phyloP scores from a whole-genome alignment of 352 stramenopile genomes.

The Phytophthora ramorum region DNA sequence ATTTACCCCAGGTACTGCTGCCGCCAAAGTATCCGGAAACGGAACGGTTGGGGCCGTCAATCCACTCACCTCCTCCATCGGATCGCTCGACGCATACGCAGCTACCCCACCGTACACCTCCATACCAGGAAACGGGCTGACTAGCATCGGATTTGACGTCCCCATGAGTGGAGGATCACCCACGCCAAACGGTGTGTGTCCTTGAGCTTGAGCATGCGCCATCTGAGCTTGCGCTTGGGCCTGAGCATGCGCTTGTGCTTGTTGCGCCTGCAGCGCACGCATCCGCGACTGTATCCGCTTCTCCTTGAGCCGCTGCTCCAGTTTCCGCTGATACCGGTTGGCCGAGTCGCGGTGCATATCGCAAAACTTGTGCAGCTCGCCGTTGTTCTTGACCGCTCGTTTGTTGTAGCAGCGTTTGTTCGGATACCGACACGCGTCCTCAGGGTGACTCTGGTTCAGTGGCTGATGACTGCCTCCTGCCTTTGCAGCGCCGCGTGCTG shows the following conservation, averaged over 20 bases:
- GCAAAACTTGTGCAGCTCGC: constrained; percentile 73
- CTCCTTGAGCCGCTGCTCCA: constrained; percentile 53
- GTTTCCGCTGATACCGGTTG: constrained; percentile 69
- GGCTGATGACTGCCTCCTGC: constrained; percentile 14
- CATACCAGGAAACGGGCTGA: constrained; percentile 23
- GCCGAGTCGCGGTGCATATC: constrained; percentile 62
- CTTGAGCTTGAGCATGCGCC: constrained; percentile 8
- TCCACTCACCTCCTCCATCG: constrained; percentile 1
- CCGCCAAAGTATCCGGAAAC: constrained; percentile 2
- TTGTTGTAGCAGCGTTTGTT: constrained; percentile 70
- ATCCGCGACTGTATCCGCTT: constrained; percentile 40
- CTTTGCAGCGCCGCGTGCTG: constrained; percentile 13
- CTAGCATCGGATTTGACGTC: constrained; percentile 9
- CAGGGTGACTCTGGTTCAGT: constrained; percentile 31
- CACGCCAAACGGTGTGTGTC: constrained; percentile 1
- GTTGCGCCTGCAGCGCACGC: constrained; percentile 31
- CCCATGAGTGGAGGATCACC: constrained; percentile 5
- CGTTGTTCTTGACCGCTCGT: constrained; percentile 72
- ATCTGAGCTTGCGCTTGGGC: constrained; percentile 28
- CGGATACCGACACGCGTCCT: constrained; percentile 60
- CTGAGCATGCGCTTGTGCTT: constrained; percentile 27
- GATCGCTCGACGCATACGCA: background rate
- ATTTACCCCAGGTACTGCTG: background rate
- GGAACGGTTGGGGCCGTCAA: constrained; percentile 2
- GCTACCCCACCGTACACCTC: constrained; percentile 12